These are phyloP conservation scores for Purpureocillium takamizusanense DNA, from an alignment of 2,329 filamentous ascomycete genomes.

Conservation along the genomic window DNA sequence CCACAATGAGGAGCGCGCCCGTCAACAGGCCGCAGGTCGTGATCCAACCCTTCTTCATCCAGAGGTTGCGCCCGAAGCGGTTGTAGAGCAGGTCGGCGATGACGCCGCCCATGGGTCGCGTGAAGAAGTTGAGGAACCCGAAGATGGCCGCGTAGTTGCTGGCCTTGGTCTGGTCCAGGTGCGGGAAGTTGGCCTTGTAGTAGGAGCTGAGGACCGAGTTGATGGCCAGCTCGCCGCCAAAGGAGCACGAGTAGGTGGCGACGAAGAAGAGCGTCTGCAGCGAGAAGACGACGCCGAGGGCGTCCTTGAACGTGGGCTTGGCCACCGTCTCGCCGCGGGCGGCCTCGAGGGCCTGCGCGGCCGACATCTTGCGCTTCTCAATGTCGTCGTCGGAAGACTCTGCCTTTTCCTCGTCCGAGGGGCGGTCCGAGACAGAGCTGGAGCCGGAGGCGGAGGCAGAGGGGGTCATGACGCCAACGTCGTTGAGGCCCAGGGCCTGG, in stretches of 20 bases:
- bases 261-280: slow-evolving; percentile 47
- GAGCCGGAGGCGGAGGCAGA: slow-evolving; percentile 41
- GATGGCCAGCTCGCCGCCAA: slow-evolving; percentile 54
- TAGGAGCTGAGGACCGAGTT: slow-evolving; percentile 51
- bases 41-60: slow-evolving; percentile 37
- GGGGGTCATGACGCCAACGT: slow-evolving; percentile 30
- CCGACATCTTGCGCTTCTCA: slow-evolving; percentile 36
- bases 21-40: slow-evolving; percentile 46
- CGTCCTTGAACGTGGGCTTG: slow-evolving; percentile 46
- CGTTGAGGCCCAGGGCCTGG: slow-evolving; percentile 31
- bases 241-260: slow-evolving; percentile 52
- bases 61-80: slow-evolving; percentile 20
- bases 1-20: slow-evolving; percentile 51
- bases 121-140: slow-evolving; percentile 62
- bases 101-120: slow-evolving; percentile 56
- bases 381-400: slow-evolving; percentile 25
- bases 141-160: slow-evolving; percentile 63
- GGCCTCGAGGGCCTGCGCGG: slow-evolving; percentile 43
- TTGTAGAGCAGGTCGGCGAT: slow-evolving; percentile 42
- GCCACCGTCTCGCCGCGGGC: slow-evolving; percentile 42
- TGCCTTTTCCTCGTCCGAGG: slow-evolving; percentile 22
- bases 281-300: slow-evolving; percentile 35
- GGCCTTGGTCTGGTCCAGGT: slow-evolving; percentile 44
- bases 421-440: slow-evolving; percentile 36
- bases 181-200: slow-evolving; percentile 50